These are phyloP conservation scores for Starmerella khaoyaiensis DNA, from an alignment of 805 yeast genomes.

Conservation along the genomic window DNA sequence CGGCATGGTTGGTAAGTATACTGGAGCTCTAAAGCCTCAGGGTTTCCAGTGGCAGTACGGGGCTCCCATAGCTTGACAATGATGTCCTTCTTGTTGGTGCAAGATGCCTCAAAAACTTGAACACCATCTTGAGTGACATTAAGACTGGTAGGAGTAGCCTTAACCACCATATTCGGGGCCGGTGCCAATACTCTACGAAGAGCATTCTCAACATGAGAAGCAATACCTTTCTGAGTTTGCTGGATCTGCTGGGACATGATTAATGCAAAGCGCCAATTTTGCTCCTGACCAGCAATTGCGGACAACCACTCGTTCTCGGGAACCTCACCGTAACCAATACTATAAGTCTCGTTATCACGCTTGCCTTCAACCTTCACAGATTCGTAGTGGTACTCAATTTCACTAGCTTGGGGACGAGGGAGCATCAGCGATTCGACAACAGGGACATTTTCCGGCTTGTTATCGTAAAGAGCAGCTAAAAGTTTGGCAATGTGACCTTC, in stretches of 20 bases:
- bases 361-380: slow-evolving; percentile 19
- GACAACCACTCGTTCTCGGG: slow-evolving; percentile 52
- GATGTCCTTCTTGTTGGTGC: slow-evolving; percentile 41
- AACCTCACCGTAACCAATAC: slow-evolving; percentile 25
- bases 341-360: slow-evolving; percentile 24
- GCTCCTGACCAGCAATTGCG: slow-evolving; percentile 62
- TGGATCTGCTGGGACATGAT: slow-evolving; percentile 65
- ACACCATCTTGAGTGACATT: slow-evolving; percentile 67
- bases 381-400: slow-evolving; percentile 24
- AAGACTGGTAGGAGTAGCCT: slow-evolving; percentile 42
- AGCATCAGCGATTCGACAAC: slow-evolving; percentile 83
- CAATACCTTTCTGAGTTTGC: slow-evolving; percentile 46
- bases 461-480: slow-evolving; percentile 49
- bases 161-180: slow-evolving; percentile 46
- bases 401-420: slow-evolving; percentile 27
- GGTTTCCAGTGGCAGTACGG: slow-evolving; percentile 65
- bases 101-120: slow-evolving; percentile 46
- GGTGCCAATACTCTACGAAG: slow-evolving; percentile 73
- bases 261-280: slow-evolving; percentile 87
- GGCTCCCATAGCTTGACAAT: slow-evolving; percentile 68
- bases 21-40: slow-evolving; percentile 63
- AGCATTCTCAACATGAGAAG: slow-evolving; percentile 61
- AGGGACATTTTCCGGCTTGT: slow-evolving; percentile 64
- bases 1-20: slow-evolving; percentile 69
- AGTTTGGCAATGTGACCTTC: slow-evolving; percentile 71